These are phyloP conservation scores for Candida ficus DNA, from an alignment of 805 yeast genomes.

Conservation along the genomic window DNA sequence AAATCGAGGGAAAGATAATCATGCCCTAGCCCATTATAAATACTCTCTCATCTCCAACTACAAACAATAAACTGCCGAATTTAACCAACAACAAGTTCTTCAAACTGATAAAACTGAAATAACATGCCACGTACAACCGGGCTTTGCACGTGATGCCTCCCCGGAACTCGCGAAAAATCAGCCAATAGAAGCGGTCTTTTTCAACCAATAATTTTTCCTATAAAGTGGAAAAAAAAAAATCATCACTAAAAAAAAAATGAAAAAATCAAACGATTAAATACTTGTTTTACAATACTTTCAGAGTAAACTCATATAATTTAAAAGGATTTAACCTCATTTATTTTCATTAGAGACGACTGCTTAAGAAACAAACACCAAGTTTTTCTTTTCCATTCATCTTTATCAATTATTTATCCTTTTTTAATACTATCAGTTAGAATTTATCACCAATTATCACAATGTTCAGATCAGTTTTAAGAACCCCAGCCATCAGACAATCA, in stretches of 20 bases:
- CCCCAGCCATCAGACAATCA: slow-evolving; percentile 17
- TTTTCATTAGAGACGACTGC: no score
- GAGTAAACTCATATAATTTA: neutral
- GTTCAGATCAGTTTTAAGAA: slow-evolving; percentile 18
- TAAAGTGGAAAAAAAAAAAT: slow-evolving; percentile 7
- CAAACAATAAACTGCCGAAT: no score
- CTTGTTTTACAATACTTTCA: neutral
- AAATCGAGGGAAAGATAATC: no score
- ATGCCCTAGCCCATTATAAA: no score
- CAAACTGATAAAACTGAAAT: no score
- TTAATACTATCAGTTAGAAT: neutral
- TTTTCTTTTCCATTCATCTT: neutral
- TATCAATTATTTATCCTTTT: neutral
- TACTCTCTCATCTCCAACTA: no score
- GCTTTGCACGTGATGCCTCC: neutral
- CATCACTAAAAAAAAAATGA: slow-evolving; percentile 8
- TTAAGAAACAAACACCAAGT: no score
- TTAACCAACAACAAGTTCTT: no score
- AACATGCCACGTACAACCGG: no score
- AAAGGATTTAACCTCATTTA: neutral
- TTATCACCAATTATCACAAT: slow-evolving; percentile 4
- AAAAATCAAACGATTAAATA: slow-evolving; percentile 12
- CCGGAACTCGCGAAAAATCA: neutral
- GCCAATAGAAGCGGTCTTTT: slow-evolving; percentile 13
- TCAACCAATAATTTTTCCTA: slow-evolving; percentile 8